These are phyloP conservation scores for Phytophthora meadii DNA, from an alignment of 352 stramenopile genomes.

Conservation along the genomic window DNA sequence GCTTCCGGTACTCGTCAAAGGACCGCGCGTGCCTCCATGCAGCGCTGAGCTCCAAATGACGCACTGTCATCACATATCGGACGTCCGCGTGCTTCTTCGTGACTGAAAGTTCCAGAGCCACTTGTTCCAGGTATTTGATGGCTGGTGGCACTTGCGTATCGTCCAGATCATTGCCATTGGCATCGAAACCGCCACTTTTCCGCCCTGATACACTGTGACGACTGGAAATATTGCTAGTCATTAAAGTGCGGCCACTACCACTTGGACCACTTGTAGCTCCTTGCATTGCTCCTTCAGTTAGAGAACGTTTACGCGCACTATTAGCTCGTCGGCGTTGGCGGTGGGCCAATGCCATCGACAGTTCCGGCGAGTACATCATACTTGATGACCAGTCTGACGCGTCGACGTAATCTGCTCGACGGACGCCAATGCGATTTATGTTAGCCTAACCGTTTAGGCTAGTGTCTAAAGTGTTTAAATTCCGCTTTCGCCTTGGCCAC, in stretches of 20 bases:
- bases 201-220: constrained; percentile 30
- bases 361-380: constrained; percentile 47
- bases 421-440: constrained; percentile 3
- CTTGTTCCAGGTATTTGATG: constrained; percentile 61
- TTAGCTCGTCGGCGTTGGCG: constrained; percentile 30
- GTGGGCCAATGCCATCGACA: constrained; percentile 36
- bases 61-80: constrained; percentile 68
- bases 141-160: constrained; percentile 42
- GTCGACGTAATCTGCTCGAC: constrained; percentile 31
- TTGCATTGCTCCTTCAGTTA: constrained; percentile 22
- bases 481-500: too few relatives aligned
- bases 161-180: constrained; percentile 39
- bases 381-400: constrained; percentile 1
- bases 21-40: constrained; percentile 58
- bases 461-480: constrained; percentile 1
- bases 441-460: background rate
- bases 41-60: constrained; percentile 36
- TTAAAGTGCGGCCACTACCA: constrained; percentile 14
- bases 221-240: background rate
- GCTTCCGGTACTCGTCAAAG: constrained; percentile 79
- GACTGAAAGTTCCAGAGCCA: constrained; percentile 52
- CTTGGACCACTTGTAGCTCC: constrained; percentile 11
- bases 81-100: constrained; percentile 62
- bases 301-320: constrained; percentile 33
- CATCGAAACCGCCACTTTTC: constrained; percentile 23